Evolutionary conservation across 225 moss, liverwort and hornwort species (phyloP), one percentile per base, ranked within the genome.

Genomic region (Physcomitrellopsis africana): DNA sequence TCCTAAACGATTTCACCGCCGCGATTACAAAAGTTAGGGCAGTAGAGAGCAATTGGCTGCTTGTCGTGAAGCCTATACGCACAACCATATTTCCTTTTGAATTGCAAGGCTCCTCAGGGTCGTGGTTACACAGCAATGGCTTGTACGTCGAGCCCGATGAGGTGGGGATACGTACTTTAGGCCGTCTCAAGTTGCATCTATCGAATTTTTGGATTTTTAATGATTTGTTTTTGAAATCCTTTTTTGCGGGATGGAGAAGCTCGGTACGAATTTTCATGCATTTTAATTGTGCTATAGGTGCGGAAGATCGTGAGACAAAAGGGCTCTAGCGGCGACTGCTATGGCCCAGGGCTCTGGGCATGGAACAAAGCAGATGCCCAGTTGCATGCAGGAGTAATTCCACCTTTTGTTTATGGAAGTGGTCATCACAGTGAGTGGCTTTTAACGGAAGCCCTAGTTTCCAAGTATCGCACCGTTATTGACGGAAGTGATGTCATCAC

Each of bases 371-470:
- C 85, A 60, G 75, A 74, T 22, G 85, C 69, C 54, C 93, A 90
- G 8, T 81, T 99, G 78, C 90, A 93, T 85, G 93, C 90, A 74
- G 99, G 99, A 59, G 83, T 95, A 9, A 81, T 93, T 77, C 99
- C 99, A 24, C 93, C 95, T 74, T 99, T 99, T 69, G 88, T 91
- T 43, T 99, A 90, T 46, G 86, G 85, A 46, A 90, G 89, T 79
- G 99, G 99, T 24, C 89, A 92, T 51, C 99, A 99, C 83, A 93
- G 95, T 79, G 85, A 88, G 51, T 99, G 99, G 99, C 85, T 99
- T 17, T 75, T 99, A 65, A 86, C 90, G 54, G 95, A 99, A 83
- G 91, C 93, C 62, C 79, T 99, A 8, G 69, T 86, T 72, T 95
- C 93, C 44, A 92, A 89, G 46, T 86, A 82, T 81, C 93, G 99